A percentile compares a stretch with the other conserved stretches of the same genome.
Conservation (phyloP, 176 grass and related monocot species). For the Zoysia pacifica region DNA sequence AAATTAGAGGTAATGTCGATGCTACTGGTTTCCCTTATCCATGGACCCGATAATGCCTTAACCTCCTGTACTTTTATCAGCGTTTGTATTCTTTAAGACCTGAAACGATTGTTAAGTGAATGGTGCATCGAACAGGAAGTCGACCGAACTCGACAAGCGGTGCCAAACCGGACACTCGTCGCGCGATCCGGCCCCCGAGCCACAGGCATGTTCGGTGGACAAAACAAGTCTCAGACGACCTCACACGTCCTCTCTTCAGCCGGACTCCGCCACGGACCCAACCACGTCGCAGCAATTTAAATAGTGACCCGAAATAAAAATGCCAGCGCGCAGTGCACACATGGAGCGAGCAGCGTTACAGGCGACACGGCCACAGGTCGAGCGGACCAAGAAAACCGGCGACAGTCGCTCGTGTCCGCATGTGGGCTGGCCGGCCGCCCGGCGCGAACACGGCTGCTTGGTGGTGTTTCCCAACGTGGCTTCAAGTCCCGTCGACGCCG, state of each 20-base stretch:
- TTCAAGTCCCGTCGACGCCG: neutral
- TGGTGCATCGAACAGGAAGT: neutral
- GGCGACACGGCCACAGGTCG: constrained; percentile 37
- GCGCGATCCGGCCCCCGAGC: neutral
- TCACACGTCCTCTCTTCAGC: constrained; percentile 17
- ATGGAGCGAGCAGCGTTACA: constrained; percentile 30
- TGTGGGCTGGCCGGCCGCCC: neutral
- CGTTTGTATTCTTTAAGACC: constrained; percentile 16
- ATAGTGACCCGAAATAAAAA: neutral
- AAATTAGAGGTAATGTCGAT: no score
- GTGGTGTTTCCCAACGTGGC: neutral
- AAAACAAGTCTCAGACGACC: neutral
- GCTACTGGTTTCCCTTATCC: neutral
- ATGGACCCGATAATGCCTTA: constrained; percentile 14
- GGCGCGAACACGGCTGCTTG: neutral
- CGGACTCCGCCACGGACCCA: neutral
- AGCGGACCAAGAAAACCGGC: constrained; percentile 19
- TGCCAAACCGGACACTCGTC: constrained; percentile 25
- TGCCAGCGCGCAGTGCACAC: neutral
- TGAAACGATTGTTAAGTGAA: neutral
- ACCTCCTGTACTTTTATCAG: neutral
- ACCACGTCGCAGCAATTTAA: neutral
- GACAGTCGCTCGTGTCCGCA: constrained; percentile 21
- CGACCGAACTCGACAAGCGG: neutral
- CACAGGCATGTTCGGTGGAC: constrained; percentile 27